phyloP scores from a whole-genome alignment of 345 rosid species.

The Erysimum cheiranthoides region DNA sequence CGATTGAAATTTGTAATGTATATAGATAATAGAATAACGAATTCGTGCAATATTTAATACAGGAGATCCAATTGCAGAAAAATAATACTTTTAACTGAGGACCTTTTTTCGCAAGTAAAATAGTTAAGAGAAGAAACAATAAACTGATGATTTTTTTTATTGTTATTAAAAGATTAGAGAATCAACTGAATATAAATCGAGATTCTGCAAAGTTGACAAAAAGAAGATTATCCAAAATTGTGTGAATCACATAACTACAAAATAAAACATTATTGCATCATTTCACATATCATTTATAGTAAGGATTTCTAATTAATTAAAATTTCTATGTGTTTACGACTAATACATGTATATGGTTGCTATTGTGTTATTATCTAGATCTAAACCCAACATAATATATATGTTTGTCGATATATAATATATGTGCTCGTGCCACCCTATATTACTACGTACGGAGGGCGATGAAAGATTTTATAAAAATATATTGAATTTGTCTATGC shows the following conservation, averaged over 20 bases:
- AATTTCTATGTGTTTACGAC: too few relatives aligned
- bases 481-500: background rate
- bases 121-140: too few relatives aligned
- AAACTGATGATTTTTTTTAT: background rate
- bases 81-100: background rate
- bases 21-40: background rate
- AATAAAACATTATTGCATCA: background rate
- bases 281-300: background rate
- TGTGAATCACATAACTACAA: background rate
- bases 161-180: background rate
- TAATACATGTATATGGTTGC: too few relatives aligned
- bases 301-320: too few relatives aligned
- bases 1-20: background rate
- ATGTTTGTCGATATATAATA: background rate
- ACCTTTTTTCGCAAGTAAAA: too few relatives aligned
- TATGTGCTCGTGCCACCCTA: background rate
- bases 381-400: background rate
- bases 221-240: background rate
- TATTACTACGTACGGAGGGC: background rate
- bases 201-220: background rate
- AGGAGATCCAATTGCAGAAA: background rate
- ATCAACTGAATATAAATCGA: background rate
- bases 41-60: background rate
- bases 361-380: too few relatives aligned
- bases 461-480: too few relatives aligned